Conservation (phyloP, 495 filamentous ascomycete species). For the Lophiotrema nucula region DNA sequence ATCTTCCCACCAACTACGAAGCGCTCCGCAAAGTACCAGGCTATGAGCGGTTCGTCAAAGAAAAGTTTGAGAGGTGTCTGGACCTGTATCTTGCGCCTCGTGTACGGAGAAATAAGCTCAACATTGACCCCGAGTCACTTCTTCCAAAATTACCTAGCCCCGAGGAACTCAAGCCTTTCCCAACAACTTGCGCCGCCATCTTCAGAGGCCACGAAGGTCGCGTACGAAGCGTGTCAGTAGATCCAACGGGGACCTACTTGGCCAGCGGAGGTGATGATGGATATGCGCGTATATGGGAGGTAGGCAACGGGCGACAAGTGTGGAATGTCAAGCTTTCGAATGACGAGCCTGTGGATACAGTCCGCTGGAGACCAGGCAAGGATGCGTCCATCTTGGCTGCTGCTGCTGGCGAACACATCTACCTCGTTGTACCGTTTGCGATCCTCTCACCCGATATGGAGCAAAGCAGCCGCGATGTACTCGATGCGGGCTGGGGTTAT, state of each 20-base stretch:
- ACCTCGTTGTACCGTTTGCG: slow-evolving; percentile 70
- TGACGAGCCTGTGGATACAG: slow-evolving; percentile 79
- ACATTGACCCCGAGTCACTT: slow-evolving; percentile 91
- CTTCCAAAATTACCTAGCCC: slow-evolving; percentile 94
- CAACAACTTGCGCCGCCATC: slow-evolving; percentile 77
- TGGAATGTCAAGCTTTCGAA: slow-evolving; percentile 79
- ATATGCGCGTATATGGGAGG: slow-evolving; percentile 86
- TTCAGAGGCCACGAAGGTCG: slow-evolving; percentile 87
- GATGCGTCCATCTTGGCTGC: slow-evolving; percentile 80
- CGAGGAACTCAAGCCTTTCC: slow-evolving; percentile 90
- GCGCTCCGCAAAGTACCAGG: slow-evolving; percentile 88
- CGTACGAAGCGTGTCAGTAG: slow-evolving; percentile 76
- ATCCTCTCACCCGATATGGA: slow-evolving; percentile 70
- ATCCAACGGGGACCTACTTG: slow-evolving; percentile 72
- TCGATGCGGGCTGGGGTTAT: slow-evolving; percentile 88
- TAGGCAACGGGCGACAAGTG: slow-evolving; percentile 79
- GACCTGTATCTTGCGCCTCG: slow-evolving; percentile 94
- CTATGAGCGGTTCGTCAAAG: slow-evolving; percentile 87
- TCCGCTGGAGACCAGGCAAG: slow-evolving; percentile 84
- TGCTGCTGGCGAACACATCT: slow-evolving; percentile 79
- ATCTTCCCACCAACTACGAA: slow-evolving; percentile 74
- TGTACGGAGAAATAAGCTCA: slow-evolving; percentile 87
- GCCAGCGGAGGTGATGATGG: slow-evolving; percentile 95
- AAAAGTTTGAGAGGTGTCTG: slow-evolving; percentile 91
- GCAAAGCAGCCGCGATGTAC: slow-evolving; percentile 66